phyloP scores from a whole-genome alignment of 176 grass and related monocot genomes.

The Juncus effusus region DNA sequence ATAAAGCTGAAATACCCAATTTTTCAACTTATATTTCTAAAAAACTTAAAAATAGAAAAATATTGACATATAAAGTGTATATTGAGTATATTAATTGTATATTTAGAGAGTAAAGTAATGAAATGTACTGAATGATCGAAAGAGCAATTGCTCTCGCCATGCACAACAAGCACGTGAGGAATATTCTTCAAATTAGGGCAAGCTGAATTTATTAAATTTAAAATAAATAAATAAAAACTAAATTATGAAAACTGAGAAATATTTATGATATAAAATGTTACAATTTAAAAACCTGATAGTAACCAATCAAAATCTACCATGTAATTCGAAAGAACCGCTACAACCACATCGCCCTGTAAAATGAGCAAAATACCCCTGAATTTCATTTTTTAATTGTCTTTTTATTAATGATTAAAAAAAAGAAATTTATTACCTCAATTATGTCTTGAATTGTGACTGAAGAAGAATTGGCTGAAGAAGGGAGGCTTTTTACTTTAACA shows the following conservation, averaged over 20 bases:
- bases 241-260: neutral
- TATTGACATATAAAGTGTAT: too few relatives aligned
- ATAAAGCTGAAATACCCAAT: too few relatives aligned
- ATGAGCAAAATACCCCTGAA: conserved; percentile 4
- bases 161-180: conserved; percentile 74
- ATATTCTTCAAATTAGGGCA: conserved; percentile 76
- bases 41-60: too few relatives aligned
- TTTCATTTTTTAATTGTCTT: neutral
- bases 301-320: conserved; percentile 99
- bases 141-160: conserved; percentile 75
- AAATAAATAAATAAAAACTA: conserved; percentile 3
- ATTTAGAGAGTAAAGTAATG: too few relatives aligned
- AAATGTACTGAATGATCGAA: conserved; percentile 54
- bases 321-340: conserved; percentile 91
- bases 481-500: conserved; percentile 75
- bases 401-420: too few relatives aligned
- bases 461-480: conserved; percentile 63
- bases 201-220: too few relatives aligned
- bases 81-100: too few relatives aligned
- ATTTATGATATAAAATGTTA: neutral
- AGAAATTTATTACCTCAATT: conserved; percentile 53
- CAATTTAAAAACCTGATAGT: conserved; percentile 53
- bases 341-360: conserved; percentile 62
- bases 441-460: conserved; percentile 76
- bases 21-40: too few relatives aligned